Base-by-base conservation (phyloP, 306 rosid species). In the Cicer yamashitae region DNA sequence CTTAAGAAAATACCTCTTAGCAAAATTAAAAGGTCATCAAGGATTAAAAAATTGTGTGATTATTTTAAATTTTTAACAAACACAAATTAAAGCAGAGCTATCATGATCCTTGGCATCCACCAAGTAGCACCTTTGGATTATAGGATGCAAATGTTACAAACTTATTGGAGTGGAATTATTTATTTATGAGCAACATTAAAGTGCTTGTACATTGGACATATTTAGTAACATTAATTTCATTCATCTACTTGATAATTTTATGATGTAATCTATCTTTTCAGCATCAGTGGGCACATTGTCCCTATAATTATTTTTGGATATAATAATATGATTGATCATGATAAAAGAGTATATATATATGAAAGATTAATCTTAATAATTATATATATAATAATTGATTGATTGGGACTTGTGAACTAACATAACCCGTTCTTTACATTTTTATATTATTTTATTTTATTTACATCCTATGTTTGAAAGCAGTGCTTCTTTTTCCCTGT, bases 191-290 rank as follows among this genome's bases (percentile, higher is more conserved):
- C 78, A 46, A 64, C 71, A 30, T 30, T 30, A n/a, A 57, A 86
- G 90, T 90, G 97, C 84, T 72, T 76, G 79, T 81, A 87, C 90
- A 89, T 88, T 88, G 90, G 85, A 15, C 62, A 86, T 84, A 76
- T 81, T 70, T 75, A 81, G 64, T 59, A 79, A 81, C 25, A 30
- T 30, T 30, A 37, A 18, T 62, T 17, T 39, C 71, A 77, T 73
- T 65, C 73, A 67, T 41, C 52, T 61, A 61, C 76, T 59, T 82
- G 86, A 77, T 84, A 12, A 34, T 79, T 81, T 88, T 62, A 78
- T 86, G 96, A 85, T 85, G 96, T 51, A 85, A 89, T 86, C 77
- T 86, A 62, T 83, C 73, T 53, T 76, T 82, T 83, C 71, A 51
- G 43, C 65, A 59, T 67, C 8, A 82, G 84, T 83, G 88, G 79